Evolutionary conservation across 257 asterid genomes (phyloP), one percentile per base, ranked within the genome.

Genomic region (Solanum peruvianum): DNA sequence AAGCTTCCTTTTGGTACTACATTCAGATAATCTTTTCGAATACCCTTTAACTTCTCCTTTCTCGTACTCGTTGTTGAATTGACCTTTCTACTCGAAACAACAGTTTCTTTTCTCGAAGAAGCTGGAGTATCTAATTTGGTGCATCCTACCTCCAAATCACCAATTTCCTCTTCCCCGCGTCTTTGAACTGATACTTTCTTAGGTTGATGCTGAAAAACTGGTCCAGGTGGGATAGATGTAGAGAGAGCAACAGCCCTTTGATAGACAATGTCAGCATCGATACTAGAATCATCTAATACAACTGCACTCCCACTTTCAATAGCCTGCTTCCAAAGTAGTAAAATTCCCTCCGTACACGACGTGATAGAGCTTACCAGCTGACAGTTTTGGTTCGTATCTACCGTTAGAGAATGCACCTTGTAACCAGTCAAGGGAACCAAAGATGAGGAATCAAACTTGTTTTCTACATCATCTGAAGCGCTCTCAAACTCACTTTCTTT

Each of bases 221-320:
- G 97, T 69, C 98, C 97, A 11, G 71, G 75, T 31, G 98, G 96
- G 56, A 98, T 96, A 88, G 94, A 91, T 86, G 93, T 89, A n/a
- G 93, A 93, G 86, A 94, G 93, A 37, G 88, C 92, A 69, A 92
- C 93, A 9, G 98, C 92, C 88, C 73, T 88, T 85, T 91, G 86
- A 64, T 92, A 94, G 67, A 95, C 92, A 66, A 29, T 78, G 90
- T 93, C 98, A 8, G 98, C 96, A 90, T 93, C 97, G 88, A 94
- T 89, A 86, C 91, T 91, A 69, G 93, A 86, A 70, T 83, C 91
- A 44, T 92, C 96, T 82, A 95, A 91, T 85, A 95, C 87, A 58
- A 92, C 37, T 4, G 98, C 98, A 91, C 93, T 89, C 91, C 98
- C 96, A 33, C 85, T 91, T 88, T 93, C 95, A 56, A 95, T 93